Percentiles rank a stretch among this genome's conserved stretches.
Evolutionary conservation across 164 flowering plant species (phyloP).

Genomic region (Stephania cephalantha): DNA sequence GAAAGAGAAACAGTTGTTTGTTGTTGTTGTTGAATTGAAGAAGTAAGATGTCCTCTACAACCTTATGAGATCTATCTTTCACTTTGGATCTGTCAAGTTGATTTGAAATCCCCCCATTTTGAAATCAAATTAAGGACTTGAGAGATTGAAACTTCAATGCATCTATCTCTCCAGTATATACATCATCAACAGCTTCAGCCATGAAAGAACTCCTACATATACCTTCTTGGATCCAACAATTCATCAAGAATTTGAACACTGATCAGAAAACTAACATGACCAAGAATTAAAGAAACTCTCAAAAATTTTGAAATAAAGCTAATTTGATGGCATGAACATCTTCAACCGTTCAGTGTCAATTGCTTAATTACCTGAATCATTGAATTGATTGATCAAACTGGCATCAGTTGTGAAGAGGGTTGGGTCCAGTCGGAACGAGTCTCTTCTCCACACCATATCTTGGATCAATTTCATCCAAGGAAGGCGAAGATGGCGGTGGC

Average conservation of each 20-base stretch:
- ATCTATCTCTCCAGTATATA: too few species aligned
- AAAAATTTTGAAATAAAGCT: background rate
- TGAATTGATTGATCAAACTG: background rate
- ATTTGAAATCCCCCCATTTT: background rate
- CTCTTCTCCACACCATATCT: slow-evolving; percentile 78
- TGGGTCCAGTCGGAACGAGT: slow-evolving; percentile 83
- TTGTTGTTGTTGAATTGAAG: background rate
- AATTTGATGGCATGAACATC: background rate
- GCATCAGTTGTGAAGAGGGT: slow-evolving; percentile 79
- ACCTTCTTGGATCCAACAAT: background rate
- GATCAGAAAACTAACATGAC: background rate
- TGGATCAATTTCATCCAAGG: slow-evolving; percentile 54
- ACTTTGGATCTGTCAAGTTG: background rate
- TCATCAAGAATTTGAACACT: background rate
- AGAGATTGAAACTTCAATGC: background rate
- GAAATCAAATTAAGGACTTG: background rate
- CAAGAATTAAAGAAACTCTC: background rate
- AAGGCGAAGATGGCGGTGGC: slow-evolving; percentile 15
- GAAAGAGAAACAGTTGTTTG: background rate
- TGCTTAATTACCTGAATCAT: background rate
- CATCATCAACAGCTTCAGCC: too few species aligned
- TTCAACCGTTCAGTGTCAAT: background rate
- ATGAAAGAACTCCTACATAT: background rate
- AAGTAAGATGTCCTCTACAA: background rate
- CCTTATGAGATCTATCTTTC: background rate